Evolutionary conservation across 306 rosid species (phyloP), one percentile per base, ranked within the genome.

Genomic region (Prunus mume): DNA sequence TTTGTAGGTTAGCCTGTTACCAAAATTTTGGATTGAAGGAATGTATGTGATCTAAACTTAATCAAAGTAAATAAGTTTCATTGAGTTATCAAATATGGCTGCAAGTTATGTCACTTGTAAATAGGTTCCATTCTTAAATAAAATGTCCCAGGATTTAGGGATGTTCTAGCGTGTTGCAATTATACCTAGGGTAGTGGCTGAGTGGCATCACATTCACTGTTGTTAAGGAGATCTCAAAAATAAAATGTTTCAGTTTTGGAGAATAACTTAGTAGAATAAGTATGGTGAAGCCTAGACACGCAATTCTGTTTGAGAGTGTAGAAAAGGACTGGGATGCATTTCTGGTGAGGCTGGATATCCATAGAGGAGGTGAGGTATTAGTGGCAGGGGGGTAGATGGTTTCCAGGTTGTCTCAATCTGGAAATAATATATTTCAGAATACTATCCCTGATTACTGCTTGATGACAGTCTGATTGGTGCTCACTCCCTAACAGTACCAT

Each of bases 361-460:
- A 55, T 55, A 14, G 7, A 56, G 64, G 52, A 71, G 75, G 34
- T 71, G 75, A 28, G 20, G 45, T 70, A 38, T 70, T 28, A 70
- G 62, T 51, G 74, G 52, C 49, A 51, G 28, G 65, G 65, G 9
- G 41, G 38, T 61, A 32, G 19, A 24, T 24, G 65, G 34, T 60
- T 49, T 49, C 17, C 54, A 38, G 43, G 43, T 38, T 38, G 43
- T 38, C 43, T 38, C 43, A 38, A 38, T 38, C 2, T 38, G 43
- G 43, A 38, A 38, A 38, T 60, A 25, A 55, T 12, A 60, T 12
- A 2, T 60, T 55, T 60, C 9, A 5, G 65, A 25, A 19, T 15
- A 2, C 32, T 17, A 1, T 63, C 18, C 19, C 43, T 63, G 68
- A 49, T 27, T 66, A 32, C 58, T 55, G 30, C 68, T 41, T 20